Evolutionary conservation across 371 early-diverging fungal genomes (phyloP).

Genomic region (Zychaea mexicana): DNA sequence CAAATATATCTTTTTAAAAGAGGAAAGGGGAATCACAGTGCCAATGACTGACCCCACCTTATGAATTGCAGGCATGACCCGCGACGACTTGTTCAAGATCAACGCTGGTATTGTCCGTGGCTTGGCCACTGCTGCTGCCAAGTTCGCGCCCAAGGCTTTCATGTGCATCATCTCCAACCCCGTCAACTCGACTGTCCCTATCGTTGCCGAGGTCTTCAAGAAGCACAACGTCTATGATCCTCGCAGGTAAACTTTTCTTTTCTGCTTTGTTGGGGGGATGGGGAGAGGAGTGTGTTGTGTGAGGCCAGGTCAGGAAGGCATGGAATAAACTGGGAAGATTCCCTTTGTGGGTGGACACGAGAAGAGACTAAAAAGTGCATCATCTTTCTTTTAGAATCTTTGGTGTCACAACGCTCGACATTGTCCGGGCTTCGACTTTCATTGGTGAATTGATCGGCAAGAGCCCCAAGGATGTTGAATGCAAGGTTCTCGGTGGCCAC

Average conservation of each 20-base stretch:
- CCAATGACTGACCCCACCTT: too few species aligned
- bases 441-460: conserved; percentile 57
- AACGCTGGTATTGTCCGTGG: conserved; percentile 87
- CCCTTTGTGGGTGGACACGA: background rate
- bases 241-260: conserved; percentile 57
- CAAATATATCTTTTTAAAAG: too few species aligned
- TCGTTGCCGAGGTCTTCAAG: conserved; percentile 85
- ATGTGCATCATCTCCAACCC: conserved; percentile 89
- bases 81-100: conserved; percentile 88
- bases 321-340: background rate
- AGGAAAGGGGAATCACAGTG: too few species aligned
- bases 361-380: background rate
- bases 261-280: background rate
- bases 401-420: conserved; percentile 91
- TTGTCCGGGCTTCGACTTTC: conserved; percentile 88
- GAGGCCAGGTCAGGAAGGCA: background rate
- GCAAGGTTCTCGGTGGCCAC: conserved; percentile 90
- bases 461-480: conserved; percentile 34
- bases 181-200: conserved; percentile 92
- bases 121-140: conserved; percentile 76
- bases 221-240: conserved; percentile 78
- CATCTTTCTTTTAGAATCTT: conserved; percentile 58
- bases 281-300: background rate
- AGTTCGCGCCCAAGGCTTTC: conserved; percentile 82
- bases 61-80: too few species aligned